A percentile compares a stretch with the other conserved stretches of the same genome.
These are phyloP conservation scores for Boletus patriciae DNA, from an alignment of 768 basidiomycete species.

Conservation along the genomic window DNA sequence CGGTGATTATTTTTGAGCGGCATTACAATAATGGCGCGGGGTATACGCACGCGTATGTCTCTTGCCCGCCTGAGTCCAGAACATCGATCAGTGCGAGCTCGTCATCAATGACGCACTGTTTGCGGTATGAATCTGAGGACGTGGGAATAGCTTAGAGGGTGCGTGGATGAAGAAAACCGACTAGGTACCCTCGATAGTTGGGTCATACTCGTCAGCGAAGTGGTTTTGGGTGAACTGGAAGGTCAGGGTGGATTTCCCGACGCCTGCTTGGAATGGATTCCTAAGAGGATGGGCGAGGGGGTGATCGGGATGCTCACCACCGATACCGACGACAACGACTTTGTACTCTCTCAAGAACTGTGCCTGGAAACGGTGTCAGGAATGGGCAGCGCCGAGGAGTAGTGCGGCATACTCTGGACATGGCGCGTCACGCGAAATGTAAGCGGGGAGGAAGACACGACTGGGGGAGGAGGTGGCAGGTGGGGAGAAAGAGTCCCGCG, in stretches of 20 bases:
- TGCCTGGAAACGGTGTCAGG: slow-evolving; percentile 46
- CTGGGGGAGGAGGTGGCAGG: slow-evolving; percentile 1
- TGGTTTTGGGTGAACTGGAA: slow-evolving; percentile 98
- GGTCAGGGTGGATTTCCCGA: slow-evolving; percentile 87
- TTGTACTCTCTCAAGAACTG: slow-evolving; percentile 97
- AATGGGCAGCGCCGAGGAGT: background rate
- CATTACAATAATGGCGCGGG: background rate
- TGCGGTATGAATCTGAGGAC: slow-evolving; percentile 85
- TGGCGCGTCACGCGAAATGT: slow-evolving; percentile 12
- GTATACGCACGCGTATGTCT: slow-evolving; percentile 86
- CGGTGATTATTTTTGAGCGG: slow-evolving; percentile 5
- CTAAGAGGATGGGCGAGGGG: slow-evolving; percentile 13
- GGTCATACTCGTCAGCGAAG: slow-evolving; percentile 92
- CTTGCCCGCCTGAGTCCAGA: slow-evolving; percentile 95
- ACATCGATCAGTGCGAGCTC: slow-evolving; percentile 97
- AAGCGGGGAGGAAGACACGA: background rate
- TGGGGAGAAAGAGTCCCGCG: background rate
- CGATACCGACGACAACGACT: slow-evolving; percentile 97
- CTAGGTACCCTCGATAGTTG: slow-evolving; percentile 83
- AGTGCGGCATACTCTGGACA: slow-evolving; percentile 47
- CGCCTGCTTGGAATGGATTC: slow-evolving; percentile 24
- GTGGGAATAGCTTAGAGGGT: background rate
- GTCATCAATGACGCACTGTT: slow-evolving; percentile 97
- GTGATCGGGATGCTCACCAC: slow-evolving; percentile 61
- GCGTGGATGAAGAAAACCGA: background rate